These are phyloP conservation scores for Pestalotiopsis sp. DNA, from an alignment of 2,329 filamentous ascomycete genomes.

Conservation along the genomic window DNA sequence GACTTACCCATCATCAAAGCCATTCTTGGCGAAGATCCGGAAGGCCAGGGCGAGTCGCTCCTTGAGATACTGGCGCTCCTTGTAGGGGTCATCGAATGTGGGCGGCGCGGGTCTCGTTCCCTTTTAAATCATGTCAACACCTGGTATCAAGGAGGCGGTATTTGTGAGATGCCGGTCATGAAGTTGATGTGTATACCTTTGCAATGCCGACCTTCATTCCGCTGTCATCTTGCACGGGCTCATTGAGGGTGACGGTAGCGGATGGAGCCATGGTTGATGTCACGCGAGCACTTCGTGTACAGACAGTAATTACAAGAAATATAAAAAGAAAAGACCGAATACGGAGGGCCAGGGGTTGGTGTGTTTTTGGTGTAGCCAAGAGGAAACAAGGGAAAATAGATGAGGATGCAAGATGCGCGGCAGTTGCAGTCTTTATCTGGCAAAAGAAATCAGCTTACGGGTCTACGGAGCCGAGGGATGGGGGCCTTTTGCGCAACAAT, in stretches of 20 bases:
- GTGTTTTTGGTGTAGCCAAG: not conserved
- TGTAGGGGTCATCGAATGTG: slow-evolving; percentile 26
- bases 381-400: not conserved
- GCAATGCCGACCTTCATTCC: not conserved
- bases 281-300: not conserved
- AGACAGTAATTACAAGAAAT: not conserved
- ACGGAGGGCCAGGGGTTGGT: too few relatives aligned
- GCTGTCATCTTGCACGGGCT: not conserved
- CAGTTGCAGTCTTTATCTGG: not conserved
- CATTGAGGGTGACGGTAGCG: not conserved
- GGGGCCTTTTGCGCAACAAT: not conserved
- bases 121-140: not conserved
- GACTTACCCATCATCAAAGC: slow-evolving; percentile 55
- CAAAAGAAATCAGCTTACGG: not conserved
- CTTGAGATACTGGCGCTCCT: slow-evolving; percentile 57
- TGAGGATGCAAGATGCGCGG: not conserved
- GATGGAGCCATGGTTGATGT: slow-evolving; percentile 2
- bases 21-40: slow-evolving; percentile 60
- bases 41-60: slow-evolving; percentile 58
- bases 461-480: not conserved
- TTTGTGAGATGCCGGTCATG: not conserved
- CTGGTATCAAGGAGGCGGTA: not conserved
- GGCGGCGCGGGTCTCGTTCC: slow-evolving; percentile 18
- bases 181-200: not conserved
- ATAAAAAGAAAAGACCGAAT: not conserved